These are phyloP conservation scores for Nitzschia sp. DNA, from an alignment of 108 stramenopile genomes.

Conservation along the genomic window DNA sequence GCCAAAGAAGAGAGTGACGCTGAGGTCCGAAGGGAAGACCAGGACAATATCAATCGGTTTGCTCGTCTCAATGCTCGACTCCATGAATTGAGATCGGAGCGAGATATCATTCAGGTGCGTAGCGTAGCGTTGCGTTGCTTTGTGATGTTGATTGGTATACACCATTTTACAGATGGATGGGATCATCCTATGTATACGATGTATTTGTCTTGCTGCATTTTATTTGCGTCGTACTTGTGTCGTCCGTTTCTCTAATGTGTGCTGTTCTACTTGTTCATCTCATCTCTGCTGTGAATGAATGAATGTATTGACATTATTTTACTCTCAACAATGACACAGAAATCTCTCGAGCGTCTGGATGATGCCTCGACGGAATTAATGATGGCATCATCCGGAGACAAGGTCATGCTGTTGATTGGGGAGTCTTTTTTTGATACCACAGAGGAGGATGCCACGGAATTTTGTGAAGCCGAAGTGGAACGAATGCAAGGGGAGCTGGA, in stretches of 20 bases:
- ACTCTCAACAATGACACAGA: slow-evolving; percentile 31
- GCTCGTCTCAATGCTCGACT: slow-evolving; percentile 88
- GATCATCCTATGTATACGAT: too few relatives aligned
- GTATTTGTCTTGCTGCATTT: background rate
- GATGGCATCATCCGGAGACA: slow-evolving; percentile 79
- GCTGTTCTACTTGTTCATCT: too few relatives aligned
- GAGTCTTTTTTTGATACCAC: slow-evolving; percentile 85
- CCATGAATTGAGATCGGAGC: slow-evolving; percentile 70
- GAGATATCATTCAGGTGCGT: slow-evolving; percentile 58
- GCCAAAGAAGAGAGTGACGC: slow-evolving; percentile 79
- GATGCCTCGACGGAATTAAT: slow-evolving; percentile 95
- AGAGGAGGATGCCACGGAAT: slow-evolving; percentile 89
- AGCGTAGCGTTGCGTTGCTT: background rate
- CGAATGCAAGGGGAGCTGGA: slow-evolving; percentile 69
- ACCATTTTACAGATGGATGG: too few relatives aligned
- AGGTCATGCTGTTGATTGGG: slow-evolving; percentile 73
- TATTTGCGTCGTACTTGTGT: background rate
- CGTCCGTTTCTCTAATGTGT: too few relatives aligned
- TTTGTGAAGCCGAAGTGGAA: slow-evolving; percentile 83
- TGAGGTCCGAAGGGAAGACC: slow-evolving; percentile 89
- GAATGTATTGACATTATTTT: background rate
- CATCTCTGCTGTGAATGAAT: too few relatives aligned
- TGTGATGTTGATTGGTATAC: too few relatives aligned
- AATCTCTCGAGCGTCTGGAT: slow-evolving; percentile 82
- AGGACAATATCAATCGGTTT: slow-evolving; percentile 92